phyloP scores from a whole-genome alignment of 1,139 yeast species.

The Komagataea norvegica region DNA sequence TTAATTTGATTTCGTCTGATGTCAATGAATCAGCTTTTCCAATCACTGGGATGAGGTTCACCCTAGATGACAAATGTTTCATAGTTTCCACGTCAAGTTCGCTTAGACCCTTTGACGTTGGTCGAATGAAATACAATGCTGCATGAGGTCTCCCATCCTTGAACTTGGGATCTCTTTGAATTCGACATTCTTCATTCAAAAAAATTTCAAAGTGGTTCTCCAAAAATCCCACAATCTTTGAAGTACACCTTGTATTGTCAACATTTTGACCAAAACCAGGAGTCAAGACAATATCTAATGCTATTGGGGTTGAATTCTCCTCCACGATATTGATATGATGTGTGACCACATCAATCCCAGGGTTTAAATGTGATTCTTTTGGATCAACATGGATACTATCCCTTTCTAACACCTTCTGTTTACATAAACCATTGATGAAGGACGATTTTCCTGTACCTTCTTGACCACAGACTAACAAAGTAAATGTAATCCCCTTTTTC shows the following conservation, averaged over 20 bases:
- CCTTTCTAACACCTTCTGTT: conserved; percentile 22
- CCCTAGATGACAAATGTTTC: conserved; percentile 44
- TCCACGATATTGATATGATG: conserved; percentile 32
- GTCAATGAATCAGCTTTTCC: conserved; percentile 57
- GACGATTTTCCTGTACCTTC: conserved; percentile 60
- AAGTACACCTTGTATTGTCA: conserved; percentile 30
- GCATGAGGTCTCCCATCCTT: conserved; percentile 62
- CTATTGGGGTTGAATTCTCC: conserved; percentile 38
- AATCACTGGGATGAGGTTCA: conserved; percentile 54
- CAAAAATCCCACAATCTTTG: conserved; percentile 45
- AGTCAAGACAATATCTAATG: conserved; percentile 36
- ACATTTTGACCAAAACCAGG: conserved; percentile 45
- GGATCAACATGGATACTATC: conserved; percentile 20
- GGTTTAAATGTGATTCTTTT: conserved; percentile 24
- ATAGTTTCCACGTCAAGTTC: conserved; percentile 45
- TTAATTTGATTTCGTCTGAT: conserved; percentile 38
- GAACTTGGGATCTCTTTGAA: conserved; percentile 48
- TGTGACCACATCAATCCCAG: conserved; percentile 26
- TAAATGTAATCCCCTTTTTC: conserved; percentile 54
- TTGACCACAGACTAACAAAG: conserved; percentile 55
- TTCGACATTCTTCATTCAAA: conserved; percentile 56
- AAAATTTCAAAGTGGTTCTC: conserved; percentile 52
- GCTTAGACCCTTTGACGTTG: conserved; percentile 50
- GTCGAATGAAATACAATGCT: conserved; percentile 54
- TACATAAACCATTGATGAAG: conserved; percentile 58